phyloP scores from a whole-genome alignment of 441 rosid genomes.

The Populus hybrid region DNA sequence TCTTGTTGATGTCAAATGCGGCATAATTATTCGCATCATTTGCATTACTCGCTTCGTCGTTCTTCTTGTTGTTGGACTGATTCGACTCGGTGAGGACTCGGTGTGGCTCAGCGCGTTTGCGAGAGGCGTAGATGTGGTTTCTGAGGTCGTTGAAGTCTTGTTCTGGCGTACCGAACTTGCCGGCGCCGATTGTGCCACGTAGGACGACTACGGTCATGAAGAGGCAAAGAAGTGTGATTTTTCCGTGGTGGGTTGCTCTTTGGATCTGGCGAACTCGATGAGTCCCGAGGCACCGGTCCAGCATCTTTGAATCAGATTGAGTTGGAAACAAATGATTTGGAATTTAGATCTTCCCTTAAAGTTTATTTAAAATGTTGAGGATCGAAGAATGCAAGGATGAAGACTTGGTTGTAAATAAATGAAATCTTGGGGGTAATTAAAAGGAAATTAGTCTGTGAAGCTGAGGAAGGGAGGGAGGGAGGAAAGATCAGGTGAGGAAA shows the following conservation, averaged over 20 bases:
- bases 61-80: slow-evolving; percentile 6
- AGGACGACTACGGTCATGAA: slow-evolving; percentile 76
- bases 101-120: slow-evolving; percentile 70
- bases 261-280: slow-evolving; percentile 44
- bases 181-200: slow-evolving; percentile 90
- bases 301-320: slow-evolving; percentile 23
- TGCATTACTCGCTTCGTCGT: background rate
- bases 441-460: background rate
- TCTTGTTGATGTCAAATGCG: slow-evolving; percentile 42
- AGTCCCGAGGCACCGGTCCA: slow-evolving; percentile 33
- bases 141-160: slow-evolving; percentile 54
- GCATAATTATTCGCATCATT: slow-evolving; percentile 33
- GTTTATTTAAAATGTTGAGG: too few species aligned
- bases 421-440: slow-evolving; percentile 2
- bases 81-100: slow-evolving; percentile 58
- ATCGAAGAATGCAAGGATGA: background rate
- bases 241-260: slow-evolving; percentile 64
- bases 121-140: slow-evolving; percentile 52
- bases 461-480: background rate
- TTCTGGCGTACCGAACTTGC: slow-evolving; percentile 85
- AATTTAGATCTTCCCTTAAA: too few species aligned
- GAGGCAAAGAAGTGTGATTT: slow-evolving; percentile 69
- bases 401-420: too few species aligned
- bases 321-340: background rate
- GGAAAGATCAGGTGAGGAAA: background rate